Percentiles rank a stretch among this genome's conserved stretches.
These are phyloP conservation scores for Prosopis cineraria DNA, from an alignment of 306 rosid species.

Conservation along the genomic window DNA sequence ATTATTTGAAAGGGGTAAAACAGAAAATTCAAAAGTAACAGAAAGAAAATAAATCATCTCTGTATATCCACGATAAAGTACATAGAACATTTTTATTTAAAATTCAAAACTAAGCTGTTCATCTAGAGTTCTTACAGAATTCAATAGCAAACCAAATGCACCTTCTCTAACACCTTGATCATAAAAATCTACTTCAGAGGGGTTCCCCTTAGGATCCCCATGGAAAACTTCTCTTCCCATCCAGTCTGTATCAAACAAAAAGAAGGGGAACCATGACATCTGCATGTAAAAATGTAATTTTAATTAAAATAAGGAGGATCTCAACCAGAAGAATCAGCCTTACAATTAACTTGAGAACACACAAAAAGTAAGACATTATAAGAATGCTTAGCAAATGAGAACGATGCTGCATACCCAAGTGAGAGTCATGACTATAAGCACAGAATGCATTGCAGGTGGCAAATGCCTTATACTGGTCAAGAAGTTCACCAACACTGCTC, in stretches of 20 bases:
- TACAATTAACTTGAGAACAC: conserved; percentile 15
- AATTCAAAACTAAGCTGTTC: conserved; percentile 29
- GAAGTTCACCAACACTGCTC: conserved; percentile 89
- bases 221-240: conserved; percentile 99
- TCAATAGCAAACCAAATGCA: conserved; percentile 99
- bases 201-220: conserved; percentile 87
- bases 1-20: conserved; percentile 1
- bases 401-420: conserved; percentile 74
- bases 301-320: conserved; percentile 31
- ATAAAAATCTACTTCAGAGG: conserved; percentile 56
- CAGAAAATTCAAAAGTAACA: neutral
- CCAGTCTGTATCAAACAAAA: conserved; percentile 44
- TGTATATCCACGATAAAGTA: neutral
- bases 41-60: conserved; percentile 7
- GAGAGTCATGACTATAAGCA: conserved; percentile 95
- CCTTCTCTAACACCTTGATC: conserved; percentile 98
- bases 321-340: conserved; percentile 35
- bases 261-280: conserved; percentile 74
- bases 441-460: conserved; percentile 98
- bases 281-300: conserved; percentile 43
- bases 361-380: conserved; percentile 6
- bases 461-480: conserved; percentile 93
- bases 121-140: conserved; percentile 93
- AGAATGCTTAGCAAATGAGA: conserved; percentile 28
- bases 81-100: conserved; percentile 1